Evolutionary conservation across 805 yeast genomes (phyloP).

Genomic region (Suhomyces vadensis): DNA sequence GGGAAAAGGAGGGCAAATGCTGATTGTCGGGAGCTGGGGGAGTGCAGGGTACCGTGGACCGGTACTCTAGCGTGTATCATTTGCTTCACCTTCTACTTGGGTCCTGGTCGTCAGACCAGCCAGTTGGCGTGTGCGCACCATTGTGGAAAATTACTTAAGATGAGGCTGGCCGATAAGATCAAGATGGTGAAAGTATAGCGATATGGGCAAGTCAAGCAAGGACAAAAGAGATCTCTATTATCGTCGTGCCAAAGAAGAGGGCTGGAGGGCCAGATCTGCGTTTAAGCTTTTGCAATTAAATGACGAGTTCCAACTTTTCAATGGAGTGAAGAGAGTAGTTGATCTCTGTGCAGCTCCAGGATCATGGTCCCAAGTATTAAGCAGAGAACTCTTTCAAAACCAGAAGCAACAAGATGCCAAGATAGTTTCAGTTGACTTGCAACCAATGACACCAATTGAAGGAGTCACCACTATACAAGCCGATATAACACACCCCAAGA

Average conservation of each 20-base stretch:
- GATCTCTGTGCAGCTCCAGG: conserved; percentile 99
- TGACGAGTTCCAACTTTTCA: conserved; percentile 82
- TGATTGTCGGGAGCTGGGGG: too few relatives aligned
- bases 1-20: too few relatives aligned
- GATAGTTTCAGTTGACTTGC: conserved; percentile 92
- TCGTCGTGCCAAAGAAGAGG: conserved; percentile 94
- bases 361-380: conserved; percentile 95
- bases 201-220: conserved; percentile 60
- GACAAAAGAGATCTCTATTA: conserved; percentile 92
- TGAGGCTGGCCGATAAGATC: neutral
- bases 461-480: conserved; percentile 92
- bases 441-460: conserved; percentile 95
- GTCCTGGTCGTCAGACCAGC: neutral
- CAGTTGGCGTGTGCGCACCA: conserved; percentile 4
- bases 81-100: too few relatives aligned
- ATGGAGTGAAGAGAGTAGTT: conserved; percentile 78
- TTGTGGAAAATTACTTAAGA: conserved; percentile 3
- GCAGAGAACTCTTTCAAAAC: conserved; percentile 59
- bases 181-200: neutral
- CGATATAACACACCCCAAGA: conserved; percentile 94
- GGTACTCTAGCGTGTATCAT: too few relatives aligned
- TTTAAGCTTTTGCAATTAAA: conserved; percentile 88
- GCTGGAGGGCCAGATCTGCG: conserved; percentile 97
- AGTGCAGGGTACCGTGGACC: too few relatives aligned
- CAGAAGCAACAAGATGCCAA: conserved; percentile 49